A percentile compares a stretch with the other conserved stretches of the same genome.
Conservation (phyloP, 805 yeast species). For the Metschnikowia reukaufii region DNA sequence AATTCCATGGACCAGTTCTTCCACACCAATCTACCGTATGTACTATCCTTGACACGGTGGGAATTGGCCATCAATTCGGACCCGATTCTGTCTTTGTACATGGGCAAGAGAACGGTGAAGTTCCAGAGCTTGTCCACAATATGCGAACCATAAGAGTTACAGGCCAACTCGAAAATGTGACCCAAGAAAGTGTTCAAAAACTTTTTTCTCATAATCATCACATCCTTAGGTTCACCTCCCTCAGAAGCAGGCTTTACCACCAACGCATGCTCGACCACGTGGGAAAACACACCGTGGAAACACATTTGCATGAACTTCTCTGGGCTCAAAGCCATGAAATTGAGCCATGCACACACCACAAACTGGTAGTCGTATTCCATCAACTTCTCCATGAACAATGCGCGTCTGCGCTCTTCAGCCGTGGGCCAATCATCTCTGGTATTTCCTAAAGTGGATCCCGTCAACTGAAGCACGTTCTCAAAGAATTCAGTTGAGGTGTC, state of each 20-base stretch:
- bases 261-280: constrained; percentile 66
- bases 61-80: constrained; percentile 57
- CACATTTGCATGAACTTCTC: constrained; percentile 72
- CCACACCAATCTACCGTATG: constrained; percentile 91
- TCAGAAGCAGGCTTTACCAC: constrained; percentile 50
- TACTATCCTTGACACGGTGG: constrained; percentile 75
- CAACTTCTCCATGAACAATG: constrained; percentile 70
- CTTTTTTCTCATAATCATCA: constrained; percentile 58
- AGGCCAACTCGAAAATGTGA: constrained; percentile 57
- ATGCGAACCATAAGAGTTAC: constrained; percentile 91
- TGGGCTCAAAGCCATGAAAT: constrained; percentile 58
- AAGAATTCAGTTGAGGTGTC: constrained; percentile 50
- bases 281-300: constrained; percentile 87
- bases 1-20: constrained; percentile 90
- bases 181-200: constrained; percentile 65
- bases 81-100: constrained; percentile 86
- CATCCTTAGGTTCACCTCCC: constrained; percentile 41
- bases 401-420: constrained; percentile 79
- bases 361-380: constrained; percentile 66
- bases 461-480: constrained; percentile 65
- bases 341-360: constrained; percentile 56
- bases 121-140: constrained; percentile 81
- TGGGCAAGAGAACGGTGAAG: constrained; percentile 72
- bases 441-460: constrained; percentile 75
- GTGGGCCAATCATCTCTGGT: constrained; percentile 91